Evolutionary conservation across 768 basidiomycete species (phyloP).

Genomic region (Suillus americanus): DNA sequence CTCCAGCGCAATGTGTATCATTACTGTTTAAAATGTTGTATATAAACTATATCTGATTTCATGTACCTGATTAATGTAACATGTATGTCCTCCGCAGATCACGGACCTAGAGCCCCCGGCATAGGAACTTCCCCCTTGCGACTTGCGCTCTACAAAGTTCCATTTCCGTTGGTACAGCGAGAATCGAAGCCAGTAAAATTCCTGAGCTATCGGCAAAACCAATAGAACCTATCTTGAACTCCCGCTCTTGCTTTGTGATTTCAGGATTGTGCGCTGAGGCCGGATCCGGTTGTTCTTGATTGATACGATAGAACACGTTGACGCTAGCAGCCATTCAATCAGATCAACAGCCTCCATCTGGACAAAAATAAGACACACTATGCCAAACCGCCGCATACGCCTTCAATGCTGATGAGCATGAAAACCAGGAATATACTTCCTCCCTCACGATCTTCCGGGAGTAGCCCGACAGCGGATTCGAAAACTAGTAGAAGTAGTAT

Average conservation of each 20-base stretch:
- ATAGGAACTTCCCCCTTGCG: conserved; percentile 66
- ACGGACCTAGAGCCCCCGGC: conserved; percentile 51
- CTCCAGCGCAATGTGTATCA: conserved; percentile 1
- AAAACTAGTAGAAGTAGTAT: conserved; percentile 63
- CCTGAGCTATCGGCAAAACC: conserved; percentile 84
- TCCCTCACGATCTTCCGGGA: conserved; percentile 43
- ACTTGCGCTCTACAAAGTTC: conserved; percentile 75
- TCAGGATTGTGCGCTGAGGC: conserved; percentile 50
- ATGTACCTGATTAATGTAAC: conserved; percentile 9
- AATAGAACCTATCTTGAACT: conserved; percentile 89
- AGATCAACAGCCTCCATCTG: neutral
- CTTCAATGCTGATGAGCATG: conserved; percentile 80
- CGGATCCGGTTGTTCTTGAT: conserved; percentile 62
- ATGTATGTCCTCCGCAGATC: neutral
- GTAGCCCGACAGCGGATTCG: conserved; percentile 71
- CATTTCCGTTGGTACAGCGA: conserved; percentile 56
- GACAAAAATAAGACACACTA: conserved; percentile 56
- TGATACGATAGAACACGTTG: conserved; percentile 83
- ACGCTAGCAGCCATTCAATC: conserved; percentile 51
- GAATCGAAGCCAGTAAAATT: conserved; percentile 44
- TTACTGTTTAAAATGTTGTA: neutral
- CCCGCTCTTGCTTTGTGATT: conserved; percentile 70
- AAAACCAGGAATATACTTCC: conserved; percentile 66
- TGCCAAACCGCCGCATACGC: conserved; percentile 88
- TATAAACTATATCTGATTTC: conserved; percentile 1